Conservation (phyloP, 441 rosid genomes). For the Jatropha podagrica region DNA sequence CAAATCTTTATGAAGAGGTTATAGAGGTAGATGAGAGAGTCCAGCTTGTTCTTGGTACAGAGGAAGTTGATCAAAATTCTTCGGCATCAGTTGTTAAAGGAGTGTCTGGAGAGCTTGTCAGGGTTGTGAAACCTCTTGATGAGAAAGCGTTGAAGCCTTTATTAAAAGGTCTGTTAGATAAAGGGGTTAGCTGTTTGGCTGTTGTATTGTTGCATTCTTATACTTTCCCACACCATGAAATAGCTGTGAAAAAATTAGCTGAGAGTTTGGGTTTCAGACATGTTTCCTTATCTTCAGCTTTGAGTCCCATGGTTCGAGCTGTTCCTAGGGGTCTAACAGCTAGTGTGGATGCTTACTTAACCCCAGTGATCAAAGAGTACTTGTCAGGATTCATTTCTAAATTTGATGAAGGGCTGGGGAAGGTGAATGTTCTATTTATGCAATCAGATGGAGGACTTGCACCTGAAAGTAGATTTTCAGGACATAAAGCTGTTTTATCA, state of each 20-base stretch:
- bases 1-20: slow-evolving; percentile 84
- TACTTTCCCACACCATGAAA: slow-evolving; percentile 81
- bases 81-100: slow-evolving; percentile 49
- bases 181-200: slow-evolving; percentile 86
- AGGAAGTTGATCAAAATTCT: slow-evolving; percentile 24
- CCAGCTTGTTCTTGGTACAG: slow-evolving; percentile 57
- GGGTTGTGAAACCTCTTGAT: slow-evolving; percentile 66
- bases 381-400: slow-evolving; percentile 83
- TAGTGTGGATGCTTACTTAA: slow-evolving; percentile 91
- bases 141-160: slow-evolving; percentile 57
- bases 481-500: slow-evolving; percentile 93
- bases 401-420: slow-evolving; percentile 73
- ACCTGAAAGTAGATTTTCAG: slow-evolving; percentile 86
- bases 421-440: slow-evolving; percentile 89
- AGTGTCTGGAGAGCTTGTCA: slow-evolving; percentile 82
- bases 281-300: slow-evolving; percentile 82
- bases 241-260: slow-evolving; percentile 75
- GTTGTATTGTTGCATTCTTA: slow-evolving; percentile 91
- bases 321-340: slow-evolving; percentile 97
- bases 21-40: slow-evolving; percentile 90
- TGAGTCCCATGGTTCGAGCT: slow-evolving; percentile 96
- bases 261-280: slow-evolving; percentile 76
- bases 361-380: slow-evolving; percentile 89
- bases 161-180: slow-evolving; percentile 59
- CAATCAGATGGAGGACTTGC: slow-evolving; percentile 99